Conservation (phyloP, 2,329 filamentous ascomycete species). For the Thelonectria olida region DNA sequence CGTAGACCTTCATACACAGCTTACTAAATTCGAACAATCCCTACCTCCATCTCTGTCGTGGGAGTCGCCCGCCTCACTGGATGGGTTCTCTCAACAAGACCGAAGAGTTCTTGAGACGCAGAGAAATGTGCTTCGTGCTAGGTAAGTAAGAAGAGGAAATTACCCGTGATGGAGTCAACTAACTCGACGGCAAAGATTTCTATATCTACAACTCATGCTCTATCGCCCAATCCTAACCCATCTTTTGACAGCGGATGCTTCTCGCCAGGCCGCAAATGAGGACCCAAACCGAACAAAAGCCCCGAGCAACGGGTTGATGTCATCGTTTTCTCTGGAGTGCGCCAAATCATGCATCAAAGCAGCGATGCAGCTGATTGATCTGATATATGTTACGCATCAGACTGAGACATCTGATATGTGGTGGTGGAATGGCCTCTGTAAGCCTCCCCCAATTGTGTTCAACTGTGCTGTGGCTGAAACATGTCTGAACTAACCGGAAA, state of each 20-base stretch:
- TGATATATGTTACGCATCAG: slow-evolving; percentile 41
- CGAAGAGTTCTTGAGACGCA: not conserved
- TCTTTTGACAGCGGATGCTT: not conserved
- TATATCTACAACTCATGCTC: slow-evolving; percentile 11
- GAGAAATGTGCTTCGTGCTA: slow-evolving; percentile 12
- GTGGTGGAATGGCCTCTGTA: slow-evolving; percentile 53
- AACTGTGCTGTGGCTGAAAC: too few relatives aligned
- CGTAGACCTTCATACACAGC: not conserved
- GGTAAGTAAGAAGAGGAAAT: not conserved
- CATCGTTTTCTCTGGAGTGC: slow-evolving; percentile 31
- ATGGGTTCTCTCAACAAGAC: not conserved
- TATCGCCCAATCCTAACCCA: slow-evolving; percentile 1
- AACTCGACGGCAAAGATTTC: not conserved
- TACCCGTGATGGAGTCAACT: not conserved
- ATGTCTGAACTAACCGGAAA: not conserved
- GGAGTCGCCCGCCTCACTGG: not conserved
- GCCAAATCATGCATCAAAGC: slow-evolving; percentile 43
- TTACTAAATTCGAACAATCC: not conserved
- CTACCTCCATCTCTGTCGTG: slow-evolving; percentile 3
- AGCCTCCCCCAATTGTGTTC: slow-evolving; percentile 13
- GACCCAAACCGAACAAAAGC: not conserved
- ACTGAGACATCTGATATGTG: slow-evolving; percentile 42
- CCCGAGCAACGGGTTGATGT: not conserved
- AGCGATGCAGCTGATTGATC: slow-evolving; percentile 42
- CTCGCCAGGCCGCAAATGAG: not conserved